These are phyloP conservation scores for Ganoderma resinaceum DNA, from an alignment of 1,284 basidiomycete genomes.

Conservation along the genomic window DNA sequence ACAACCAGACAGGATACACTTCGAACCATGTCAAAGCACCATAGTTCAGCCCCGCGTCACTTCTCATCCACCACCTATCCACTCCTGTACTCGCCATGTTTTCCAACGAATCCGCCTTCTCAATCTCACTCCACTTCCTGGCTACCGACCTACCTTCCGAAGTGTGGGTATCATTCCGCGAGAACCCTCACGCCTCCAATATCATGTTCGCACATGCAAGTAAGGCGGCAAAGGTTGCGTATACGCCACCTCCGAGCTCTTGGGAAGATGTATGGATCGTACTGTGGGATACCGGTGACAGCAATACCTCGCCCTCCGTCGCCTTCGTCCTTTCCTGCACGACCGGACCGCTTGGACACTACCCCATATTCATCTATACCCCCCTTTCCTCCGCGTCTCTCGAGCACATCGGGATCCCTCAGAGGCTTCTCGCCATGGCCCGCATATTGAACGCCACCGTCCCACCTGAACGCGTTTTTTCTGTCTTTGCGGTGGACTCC, in stretches of 20 bases:
- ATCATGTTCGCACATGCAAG: constrained; percentile 59
- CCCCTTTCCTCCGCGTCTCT: constrained; percentile 34
- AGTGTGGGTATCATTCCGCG: constrained; percentile 49
- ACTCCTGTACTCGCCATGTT: background rate
- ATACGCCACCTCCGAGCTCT: constrained; percentile 10
- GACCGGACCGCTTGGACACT: constrained; percentile 55
- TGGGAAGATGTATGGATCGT: constrained; percentile 58
- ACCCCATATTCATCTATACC: constrained; percentile 52
- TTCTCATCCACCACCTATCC: background rate
- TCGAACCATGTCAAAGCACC: background rate
- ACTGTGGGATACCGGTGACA: constrained; percentile 38
- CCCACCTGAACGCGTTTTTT: constrained; percentile 55
- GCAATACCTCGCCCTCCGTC: constrained; percentile 36
- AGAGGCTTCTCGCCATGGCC: constrained; percentile 37
- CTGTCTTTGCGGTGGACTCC: constrained; percentile 63
- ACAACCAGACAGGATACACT: background rate
- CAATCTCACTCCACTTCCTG: constrained; percentile 40
- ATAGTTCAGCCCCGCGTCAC: background rate
- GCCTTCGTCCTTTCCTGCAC: constrained; percentile 68
- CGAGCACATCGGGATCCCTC: constrained; percentile 37
- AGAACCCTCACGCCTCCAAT: constrained; percentile 55
- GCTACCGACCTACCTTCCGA: constrained; percentile 40
- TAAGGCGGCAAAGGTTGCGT: constrained; percentile 37
- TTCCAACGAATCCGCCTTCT: constrained; percentile 11
- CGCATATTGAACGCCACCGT: constrained; percentile 32